A percentile compares a stretch with the other conserved stretches of the same genome.
Evolutionary conservation across 1,284 basidiomycete species (phyloP).

Genomic region (Tilletiopsis washingtonensis): DNA sequence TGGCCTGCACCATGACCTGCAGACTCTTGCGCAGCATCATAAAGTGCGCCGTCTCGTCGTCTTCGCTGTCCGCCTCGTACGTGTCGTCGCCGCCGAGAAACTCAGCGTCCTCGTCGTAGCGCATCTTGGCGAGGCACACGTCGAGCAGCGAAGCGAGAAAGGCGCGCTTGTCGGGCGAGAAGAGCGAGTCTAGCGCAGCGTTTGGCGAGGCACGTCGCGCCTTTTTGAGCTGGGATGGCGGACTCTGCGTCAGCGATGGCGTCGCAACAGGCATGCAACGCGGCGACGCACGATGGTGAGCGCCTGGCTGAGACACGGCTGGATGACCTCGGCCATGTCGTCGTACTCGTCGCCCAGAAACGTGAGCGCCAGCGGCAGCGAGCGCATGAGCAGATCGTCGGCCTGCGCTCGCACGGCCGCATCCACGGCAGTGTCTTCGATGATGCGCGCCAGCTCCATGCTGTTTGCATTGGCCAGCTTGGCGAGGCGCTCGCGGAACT

Average conservation of each 20-base stretch:
- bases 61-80: constrained; percentile 47
- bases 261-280: neutral
- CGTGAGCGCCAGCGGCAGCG: constrained; percentile 72
- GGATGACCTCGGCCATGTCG: constrained; percentile 37
- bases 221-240: constrained; percentile 29
- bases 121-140: constrained; percentile 69
- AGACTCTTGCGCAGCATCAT: constrained; percentile 77
- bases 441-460: constrained; percentile 72
- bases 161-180: constrained; percentile 47
- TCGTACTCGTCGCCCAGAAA: constrained; percentile 77
- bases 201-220: constrained; percentile 3
- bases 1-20: constrained; percentile 70
- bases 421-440: constrained; percentile 57
- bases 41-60: constrained; percentile 79
- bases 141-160: constrained; percentile 70
- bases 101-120: constrained; percentile 60
- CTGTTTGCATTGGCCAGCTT: constrained; percentile 76
- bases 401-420: constrained; percentile 64
- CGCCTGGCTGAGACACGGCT: constrained; percentile 31
- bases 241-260: neutral
- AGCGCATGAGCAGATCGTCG: constrained; percentile 59
- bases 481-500: constrained; percentile 81
- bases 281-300: constrained; percentile 16
- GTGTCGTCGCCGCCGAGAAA: constrained; percentile 61
- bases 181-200: constrained; percentile 1